Conservation (phyloP, 2,329 filamentous ascomycete genomes). For the Stagonosporopsis vannaccii region DNA sequence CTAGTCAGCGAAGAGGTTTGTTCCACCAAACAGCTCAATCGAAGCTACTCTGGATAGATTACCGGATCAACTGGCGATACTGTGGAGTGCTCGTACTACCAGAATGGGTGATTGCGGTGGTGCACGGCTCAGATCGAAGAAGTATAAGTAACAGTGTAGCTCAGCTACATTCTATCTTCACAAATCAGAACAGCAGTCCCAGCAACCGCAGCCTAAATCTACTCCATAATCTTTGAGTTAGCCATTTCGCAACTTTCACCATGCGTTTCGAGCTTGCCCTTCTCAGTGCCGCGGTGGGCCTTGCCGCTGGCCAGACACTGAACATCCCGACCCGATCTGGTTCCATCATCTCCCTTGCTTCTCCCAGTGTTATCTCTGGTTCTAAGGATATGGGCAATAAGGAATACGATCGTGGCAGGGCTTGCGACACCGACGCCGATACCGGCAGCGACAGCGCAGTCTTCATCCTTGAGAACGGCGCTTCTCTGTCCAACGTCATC, state of each 20-base stretch:
- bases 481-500: conserved; percentile 59
- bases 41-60: not conserved
- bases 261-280: conserved; percentile 15
- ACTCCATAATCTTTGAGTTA: not conserved
- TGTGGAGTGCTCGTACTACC: no score
- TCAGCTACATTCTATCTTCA: not conserved
- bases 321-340: conserved; percentile 37
- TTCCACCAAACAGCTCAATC: conserved; percentile 9
- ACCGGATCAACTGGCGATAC: not conserved
- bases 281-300: conserved; percentile 43
- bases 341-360: conserved; percentile 30
- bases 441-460: conserved; percentile 48
- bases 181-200: not conserved
- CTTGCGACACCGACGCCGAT: conserved; percentile 21
- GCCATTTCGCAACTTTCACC: not conserved
- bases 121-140: not conserved
- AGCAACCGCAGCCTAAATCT: not conserved
- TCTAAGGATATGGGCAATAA: conserved; percentile 18
- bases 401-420: conserved; percentile 19
- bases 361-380: conserved; percentile 24
- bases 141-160: not conserved
- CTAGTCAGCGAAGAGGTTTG: not conserved
- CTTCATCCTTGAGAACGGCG: conserved; percentile 59
- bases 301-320: conserved; percentile 31
- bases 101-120: no score